Percentiles rank a stretch among this genome's conserved stretches.
Evolutionary conservation across 139 green algal genomes (phyloP).

Genomic region (Micromonas commoda): DNA sequence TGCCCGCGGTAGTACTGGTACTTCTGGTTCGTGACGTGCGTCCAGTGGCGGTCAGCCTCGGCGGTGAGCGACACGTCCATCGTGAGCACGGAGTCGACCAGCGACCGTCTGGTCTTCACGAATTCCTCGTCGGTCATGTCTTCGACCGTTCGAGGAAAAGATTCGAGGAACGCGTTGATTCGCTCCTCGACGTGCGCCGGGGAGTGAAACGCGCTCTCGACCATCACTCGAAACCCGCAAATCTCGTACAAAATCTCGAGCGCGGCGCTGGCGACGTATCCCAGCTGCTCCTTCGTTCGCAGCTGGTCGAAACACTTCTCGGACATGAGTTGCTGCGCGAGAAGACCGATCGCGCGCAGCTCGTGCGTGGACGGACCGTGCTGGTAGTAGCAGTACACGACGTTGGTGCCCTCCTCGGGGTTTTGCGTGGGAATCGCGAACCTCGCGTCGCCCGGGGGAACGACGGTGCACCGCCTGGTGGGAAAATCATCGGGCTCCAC

Average conservation of each 20-base stretch:
- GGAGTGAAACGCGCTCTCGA: slow-evolving; percentile 15
- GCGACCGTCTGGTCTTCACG: background rate
- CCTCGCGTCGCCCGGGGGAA: background rate
- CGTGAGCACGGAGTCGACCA: slow-evolving; percentile 3
- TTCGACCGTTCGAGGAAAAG: background rate
- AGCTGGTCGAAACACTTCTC: slow-evolving; percentile 31
- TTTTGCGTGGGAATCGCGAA: slow-evolving; percentile 2
- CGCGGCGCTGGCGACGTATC: slow-evolving; percentile 9
- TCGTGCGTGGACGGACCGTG: background rate
- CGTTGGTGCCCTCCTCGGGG: slow-evolving; percentile 13
- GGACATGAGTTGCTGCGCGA: slow-evolving; percentile 22
- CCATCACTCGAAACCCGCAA: slow-evolving; percentile 2
- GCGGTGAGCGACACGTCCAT: background rate
- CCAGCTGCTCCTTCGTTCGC: slow-evolving; percentile 32
- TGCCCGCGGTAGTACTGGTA: slow-evolving; percentile 17
- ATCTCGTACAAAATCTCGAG: slow-evolving; percentile 12
- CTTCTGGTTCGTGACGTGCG: slow-evolving; percentile 19
- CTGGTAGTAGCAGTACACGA: slow-evolving; percentile 7
- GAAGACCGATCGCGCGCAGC: background rate
- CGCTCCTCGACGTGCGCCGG: background rate
- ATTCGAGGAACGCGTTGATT: background rate
- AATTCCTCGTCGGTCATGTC: background rate
- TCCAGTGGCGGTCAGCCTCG: background rate
- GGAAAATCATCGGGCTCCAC: background rate
- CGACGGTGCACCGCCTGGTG: background rate